Percentiles rank a stretch among this genome's conserved stretches.
Conservation (phyloP, 78 protist species). For the Planoprotostelium fungivorum region DNA sequence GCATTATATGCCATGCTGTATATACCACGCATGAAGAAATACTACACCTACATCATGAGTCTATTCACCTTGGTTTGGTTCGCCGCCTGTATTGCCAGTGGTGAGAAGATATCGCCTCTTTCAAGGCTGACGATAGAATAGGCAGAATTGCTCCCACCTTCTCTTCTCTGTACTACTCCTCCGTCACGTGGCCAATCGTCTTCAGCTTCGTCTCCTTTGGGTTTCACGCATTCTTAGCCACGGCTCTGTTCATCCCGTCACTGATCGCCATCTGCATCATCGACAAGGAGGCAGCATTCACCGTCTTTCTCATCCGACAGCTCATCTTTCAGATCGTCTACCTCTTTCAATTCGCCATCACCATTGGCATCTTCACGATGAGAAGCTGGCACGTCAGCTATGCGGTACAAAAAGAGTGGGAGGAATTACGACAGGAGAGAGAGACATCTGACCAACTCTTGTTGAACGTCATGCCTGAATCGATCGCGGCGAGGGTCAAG, state of each 20-base stretch:
- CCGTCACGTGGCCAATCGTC: background rate
- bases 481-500: background rate
- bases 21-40: background rate
- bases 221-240: background rate
- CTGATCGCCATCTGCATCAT: background rate
- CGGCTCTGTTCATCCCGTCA: background rate
- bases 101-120: background rate
- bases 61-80: background rate
- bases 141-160: background rate
- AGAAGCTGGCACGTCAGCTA: background rate
- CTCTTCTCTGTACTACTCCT: background rate
- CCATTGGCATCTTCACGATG: background rate
- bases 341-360: background rate
- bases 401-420: background rate
- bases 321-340: background rate
- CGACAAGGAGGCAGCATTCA: background rate
- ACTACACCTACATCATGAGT: background rate
- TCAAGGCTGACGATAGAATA: background rate
- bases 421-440: background rate
- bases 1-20: background rate
- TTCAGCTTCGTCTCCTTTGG: background rate
- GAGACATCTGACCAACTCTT: background rate
- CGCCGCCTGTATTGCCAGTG: background rate
- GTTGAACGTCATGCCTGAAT: background rate
- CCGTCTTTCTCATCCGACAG: background rate